phyloP scores from a whole-genome alignment of 2,329 filamentous ascomycete genomes.

The Pseudogymnoascus sp. region DNA sequence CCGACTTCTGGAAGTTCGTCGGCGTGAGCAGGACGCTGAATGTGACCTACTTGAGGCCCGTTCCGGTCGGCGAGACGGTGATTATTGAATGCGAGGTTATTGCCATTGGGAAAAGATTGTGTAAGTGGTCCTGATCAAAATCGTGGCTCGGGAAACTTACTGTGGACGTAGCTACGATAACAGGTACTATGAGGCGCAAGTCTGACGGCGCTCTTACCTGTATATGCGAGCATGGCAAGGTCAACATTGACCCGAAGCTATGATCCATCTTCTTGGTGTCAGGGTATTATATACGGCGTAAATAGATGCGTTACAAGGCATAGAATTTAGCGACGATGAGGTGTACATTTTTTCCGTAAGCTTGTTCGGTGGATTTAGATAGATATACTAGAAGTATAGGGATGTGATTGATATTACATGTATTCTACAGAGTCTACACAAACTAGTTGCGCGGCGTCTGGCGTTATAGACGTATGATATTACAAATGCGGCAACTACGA shows the following conservation, averaged over 20 bases:
- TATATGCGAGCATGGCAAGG: conserved; percentile 59
- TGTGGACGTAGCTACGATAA: conserved; percentile 32
- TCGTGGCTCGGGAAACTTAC: background rate
- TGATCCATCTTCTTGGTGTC: background rate
- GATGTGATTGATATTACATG: background rate
- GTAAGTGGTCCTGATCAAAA: conserved; percentile 26
- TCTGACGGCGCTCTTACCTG: conserved; percentile 47
- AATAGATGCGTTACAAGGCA: background rate
- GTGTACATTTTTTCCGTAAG: background rate
- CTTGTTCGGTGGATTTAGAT: background rate
- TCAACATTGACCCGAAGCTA: conserved; percentile 45
- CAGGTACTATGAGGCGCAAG: conserved; percentile 47
- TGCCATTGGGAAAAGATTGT: conserved; percentile 50
- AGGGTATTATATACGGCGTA: background rate
- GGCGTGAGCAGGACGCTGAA: conserved; percentile 61
- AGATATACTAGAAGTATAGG: background rate
- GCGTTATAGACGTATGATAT: background rate
- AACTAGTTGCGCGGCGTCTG: background rate
- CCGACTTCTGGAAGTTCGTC: conserved; percentile 53
- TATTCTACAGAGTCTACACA: background rate
- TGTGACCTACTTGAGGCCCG: conserved; percentile 59
- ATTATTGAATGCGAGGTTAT: conserved; percentile 51
- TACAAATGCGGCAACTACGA: background rate
- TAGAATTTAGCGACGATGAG: conserved; percentile 1
- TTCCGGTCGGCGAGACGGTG: conserved; percentile 50